Evolutionary conservation across 1,284 basidiomycete genomes (phyloP).

Genomic region (Bondarzewia mesenterica): DNA sequence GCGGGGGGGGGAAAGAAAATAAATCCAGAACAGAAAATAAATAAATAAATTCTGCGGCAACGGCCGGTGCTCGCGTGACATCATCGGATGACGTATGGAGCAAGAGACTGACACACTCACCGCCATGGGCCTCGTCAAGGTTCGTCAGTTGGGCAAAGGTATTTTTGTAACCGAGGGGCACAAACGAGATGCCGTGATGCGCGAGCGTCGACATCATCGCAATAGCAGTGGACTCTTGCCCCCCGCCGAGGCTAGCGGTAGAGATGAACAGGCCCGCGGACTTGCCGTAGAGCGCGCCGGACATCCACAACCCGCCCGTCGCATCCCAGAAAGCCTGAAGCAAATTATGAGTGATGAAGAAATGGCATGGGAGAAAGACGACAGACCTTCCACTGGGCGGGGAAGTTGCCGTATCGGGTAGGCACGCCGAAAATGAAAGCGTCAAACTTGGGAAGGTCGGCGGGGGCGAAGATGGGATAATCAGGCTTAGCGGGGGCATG

Average conservation of each 20-base stretch:
- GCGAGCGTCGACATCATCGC: constrained; percentile 64
- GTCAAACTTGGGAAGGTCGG: constrained; percentile 59
- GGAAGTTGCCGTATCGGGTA: constrained; percentile 70
- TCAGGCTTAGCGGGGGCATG: constrained; percentile 65
- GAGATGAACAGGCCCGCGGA: constrained; percentile 70
- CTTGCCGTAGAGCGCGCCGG: constrained; percentile 72
- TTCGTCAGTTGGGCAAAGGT: constrained; percentile 50
- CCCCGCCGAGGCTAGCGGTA: constrained; percentile 59
- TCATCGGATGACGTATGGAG: background rate
- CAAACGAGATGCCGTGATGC: constrained; percentile 77
- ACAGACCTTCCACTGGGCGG: constrained; percentile 61
- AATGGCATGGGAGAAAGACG: background rate
- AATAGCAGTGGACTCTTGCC: constrained; percentile 66
- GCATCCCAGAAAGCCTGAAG: constrained; percentile 70
- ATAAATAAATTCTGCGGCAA: no score
- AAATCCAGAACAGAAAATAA: no score
- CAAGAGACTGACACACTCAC: constrained; percentile 28
- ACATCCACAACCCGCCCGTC: constrained; percentile 73
- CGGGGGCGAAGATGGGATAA: constrained; percentile 67
- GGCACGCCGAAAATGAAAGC: constrained; percentile 72
- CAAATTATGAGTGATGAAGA: constrained; percentile 4
- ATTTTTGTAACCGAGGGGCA: constrained; percentile 72
- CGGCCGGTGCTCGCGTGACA: no score
- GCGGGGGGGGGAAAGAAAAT: background rate
- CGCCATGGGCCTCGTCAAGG: constrained; percentile 62